These are phyloP conservation scores for Hemileia vastatrix DNA, from an alignment of 1,284 basidiomycete genomes.

Conservation along the genomic window DNA sequence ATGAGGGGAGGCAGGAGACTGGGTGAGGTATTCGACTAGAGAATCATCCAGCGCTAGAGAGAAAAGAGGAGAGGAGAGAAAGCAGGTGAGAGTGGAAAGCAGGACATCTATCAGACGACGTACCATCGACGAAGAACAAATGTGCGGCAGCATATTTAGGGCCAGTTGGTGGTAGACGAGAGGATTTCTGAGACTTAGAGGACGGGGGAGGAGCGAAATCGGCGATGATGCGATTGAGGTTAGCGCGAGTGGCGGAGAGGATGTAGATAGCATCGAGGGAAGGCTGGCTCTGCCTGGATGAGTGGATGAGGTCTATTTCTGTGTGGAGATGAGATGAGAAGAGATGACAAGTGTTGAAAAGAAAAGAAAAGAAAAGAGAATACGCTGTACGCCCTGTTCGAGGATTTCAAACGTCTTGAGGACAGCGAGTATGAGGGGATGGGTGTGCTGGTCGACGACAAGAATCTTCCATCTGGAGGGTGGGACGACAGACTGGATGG, in stretches of 20 bases:
- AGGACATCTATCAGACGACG: conserved; percentile 33
- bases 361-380: not conserved
- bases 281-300: conserved; percentile 60
- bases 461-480: conserved; percentile 99
- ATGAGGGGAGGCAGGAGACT: conserved; percentile 12
- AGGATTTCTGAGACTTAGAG: no score
- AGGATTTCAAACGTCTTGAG: conserved; percentile 87
- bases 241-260: conserved; percentile 86
- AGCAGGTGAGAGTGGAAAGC: not conserved
- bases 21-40: conserved; percentile 10
- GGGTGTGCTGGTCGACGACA: conserved; percentile 85
- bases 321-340: no score
- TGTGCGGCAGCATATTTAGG: conserved; percentile 79
- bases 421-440: conserved; percentile 71
- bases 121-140: conserved; percentile 90
- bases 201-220: conserved; percentile 55
- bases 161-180: conserved; percentile 23
- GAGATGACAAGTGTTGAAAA: no score
- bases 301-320: conserved; percentile 48
- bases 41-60: conserved; percentile 16
- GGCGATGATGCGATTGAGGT: conserved; percentile 78
- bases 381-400: conserved; percentile 75
- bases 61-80: not conserved
- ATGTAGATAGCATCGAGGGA: conserved; percentile 83
- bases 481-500: no score